Conservation (phyloP, 2,329 filamentous ascomycete genomes). For the Fonsecaea pugnacius region DNA sequence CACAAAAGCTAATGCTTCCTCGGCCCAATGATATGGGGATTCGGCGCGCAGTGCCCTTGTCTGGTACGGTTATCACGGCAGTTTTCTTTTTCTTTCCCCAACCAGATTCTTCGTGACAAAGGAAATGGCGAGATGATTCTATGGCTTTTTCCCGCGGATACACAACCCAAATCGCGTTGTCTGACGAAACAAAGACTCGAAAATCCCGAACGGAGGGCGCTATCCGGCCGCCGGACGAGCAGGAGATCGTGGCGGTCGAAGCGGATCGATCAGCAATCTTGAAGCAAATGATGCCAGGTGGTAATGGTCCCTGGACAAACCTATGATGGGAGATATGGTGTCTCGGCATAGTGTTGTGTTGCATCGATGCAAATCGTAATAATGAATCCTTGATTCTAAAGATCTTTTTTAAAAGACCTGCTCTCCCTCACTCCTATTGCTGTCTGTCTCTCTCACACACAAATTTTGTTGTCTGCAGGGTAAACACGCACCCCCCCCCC, state of each 20-base stretch:
- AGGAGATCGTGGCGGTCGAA: neutral
- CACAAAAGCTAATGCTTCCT: neutral
- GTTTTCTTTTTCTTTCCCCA: neutral
- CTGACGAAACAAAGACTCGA: neutral
- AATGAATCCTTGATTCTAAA: neutral
- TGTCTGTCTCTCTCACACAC: neutral
- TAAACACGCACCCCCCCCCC: neutral
- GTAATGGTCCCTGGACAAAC: neutral
- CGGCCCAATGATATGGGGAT: neutral
- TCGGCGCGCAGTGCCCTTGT: neutral
- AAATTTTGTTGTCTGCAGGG: neutral
- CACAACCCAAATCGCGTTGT: neutral
- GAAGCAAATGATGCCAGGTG: neutral
- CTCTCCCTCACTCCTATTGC: neutral
- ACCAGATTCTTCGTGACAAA: neutral
- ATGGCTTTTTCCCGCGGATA: neutral
- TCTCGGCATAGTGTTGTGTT: constrained; percentile 5
- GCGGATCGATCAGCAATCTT: neutral
- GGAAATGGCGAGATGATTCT: neutral
- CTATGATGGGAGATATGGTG: constrained; percentile 7
- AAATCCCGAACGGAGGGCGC: neutral
- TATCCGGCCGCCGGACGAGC: constrained; percentile 4
- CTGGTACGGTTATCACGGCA: constrained; percentile 10
- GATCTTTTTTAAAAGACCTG: neutral
- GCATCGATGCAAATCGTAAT: neutral